Evolutionary conservation across 176 grass and related monocot species (phyloP).

Genomic region (Ananas comosus): DNA sequence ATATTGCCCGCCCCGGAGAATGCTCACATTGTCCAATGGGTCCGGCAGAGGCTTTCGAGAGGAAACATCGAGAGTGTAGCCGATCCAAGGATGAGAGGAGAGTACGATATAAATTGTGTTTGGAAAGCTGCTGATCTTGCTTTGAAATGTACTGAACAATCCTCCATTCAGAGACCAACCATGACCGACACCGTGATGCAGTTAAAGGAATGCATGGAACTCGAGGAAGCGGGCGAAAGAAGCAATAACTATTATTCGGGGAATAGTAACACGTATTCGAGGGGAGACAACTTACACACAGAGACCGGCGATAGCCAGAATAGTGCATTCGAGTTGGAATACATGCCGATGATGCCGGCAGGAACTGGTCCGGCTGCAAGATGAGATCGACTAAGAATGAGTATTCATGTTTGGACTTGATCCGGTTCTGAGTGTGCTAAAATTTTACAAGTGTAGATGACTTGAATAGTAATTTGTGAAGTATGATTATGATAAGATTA

Average conservation of each 20-base stretch:
- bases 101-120: slow-evolving; percentile 26
- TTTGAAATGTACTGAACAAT: slow-evolving; percentile 14
- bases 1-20: not conserved
- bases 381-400: not conserved
- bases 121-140: slow-evolving; percentile 35
- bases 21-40: slow-evolving; percentile 8
- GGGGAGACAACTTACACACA: not conserved
- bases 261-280: not conserved
- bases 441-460: no score
- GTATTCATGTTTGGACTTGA: no score
- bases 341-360: not conserved
- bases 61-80: slow-evolving; percentile 32
- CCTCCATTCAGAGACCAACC: slow-evolving; percentile 20
- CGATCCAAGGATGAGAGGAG: slow-evolving; percentile 9
- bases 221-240: slow-evolving; percentile 5
- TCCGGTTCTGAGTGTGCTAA: no score
- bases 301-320: not conserved
- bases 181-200: slow-evolving; percentile 16
- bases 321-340: not conserved
- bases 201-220: slow-evolving; percentile 21
- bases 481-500: no score
- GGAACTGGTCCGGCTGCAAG: not conserved
- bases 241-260: not conserved
- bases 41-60: slow-evolving; percentile 20
- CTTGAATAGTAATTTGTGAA: no score